A percentile compares a stretch with the other conserved stretches of the same genome.
Evolutionary conservation across 345 rosid genomes (phyloP).

Genomic region (Lepidium didymum): DNA sequence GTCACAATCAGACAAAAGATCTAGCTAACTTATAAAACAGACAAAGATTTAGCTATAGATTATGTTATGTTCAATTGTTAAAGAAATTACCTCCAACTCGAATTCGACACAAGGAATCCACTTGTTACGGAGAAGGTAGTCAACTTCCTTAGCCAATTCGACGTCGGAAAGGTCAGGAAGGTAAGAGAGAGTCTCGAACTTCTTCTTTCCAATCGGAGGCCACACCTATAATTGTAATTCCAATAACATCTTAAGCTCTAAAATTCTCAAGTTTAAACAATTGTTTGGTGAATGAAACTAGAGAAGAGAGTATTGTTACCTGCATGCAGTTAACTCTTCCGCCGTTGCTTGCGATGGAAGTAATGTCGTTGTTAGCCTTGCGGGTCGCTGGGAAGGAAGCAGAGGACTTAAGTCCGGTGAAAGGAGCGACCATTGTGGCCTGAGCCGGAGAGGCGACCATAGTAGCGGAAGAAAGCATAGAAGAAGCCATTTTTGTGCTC

Average conservation of each 20-base stretch:
- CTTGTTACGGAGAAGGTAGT: conserved; percentile 43
- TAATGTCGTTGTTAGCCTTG: conserved; percentile 35
- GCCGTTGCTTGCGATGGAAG: conserved; percentile 43
- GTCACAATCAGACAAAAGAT: too few species aligned
- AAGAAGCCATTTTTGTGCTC: conserved; percentile 41
- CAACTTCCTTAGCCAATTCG: conserved; percentile 35
- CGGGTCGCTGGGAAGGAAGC: conserved; percentile 38
- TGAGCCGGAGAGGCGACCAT: conserved; percentile 41
- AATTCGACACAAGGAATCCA: conserved; percentile 76
- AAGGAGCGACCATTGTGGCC: conserved; percentile 45
- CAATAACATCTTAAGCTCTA: too few species aligned
- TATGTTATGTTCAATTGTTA: neutral
- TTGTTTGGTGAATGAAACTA: neutral
- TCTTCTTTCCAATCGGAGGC: conserved; percentile 40
- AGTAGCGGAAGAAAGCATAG: conserved; percentile 45
- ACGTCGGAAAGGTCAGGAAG: conserved; percentile 32
- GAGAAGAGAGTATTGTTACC: conserved; percentile 14
- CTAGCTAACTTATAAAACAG: too few species aligned
- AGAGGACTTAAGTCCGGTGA: conserved; percentile 41
- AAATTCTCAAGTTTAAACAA: too few species aligned
- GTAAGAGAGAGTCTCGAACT: conserved; percentile 46
- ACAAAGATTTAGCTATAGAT: neutral
- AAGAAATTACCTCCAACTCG: conserved; percentile 33
- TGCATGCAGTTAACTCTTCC: conserved; percentile 47
- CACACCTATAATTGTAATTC: conserved; percentile 27